Conservation (phyloP, 2,329 filamentous ascomycete genomes). For the Orbilia quercus region DNA sequence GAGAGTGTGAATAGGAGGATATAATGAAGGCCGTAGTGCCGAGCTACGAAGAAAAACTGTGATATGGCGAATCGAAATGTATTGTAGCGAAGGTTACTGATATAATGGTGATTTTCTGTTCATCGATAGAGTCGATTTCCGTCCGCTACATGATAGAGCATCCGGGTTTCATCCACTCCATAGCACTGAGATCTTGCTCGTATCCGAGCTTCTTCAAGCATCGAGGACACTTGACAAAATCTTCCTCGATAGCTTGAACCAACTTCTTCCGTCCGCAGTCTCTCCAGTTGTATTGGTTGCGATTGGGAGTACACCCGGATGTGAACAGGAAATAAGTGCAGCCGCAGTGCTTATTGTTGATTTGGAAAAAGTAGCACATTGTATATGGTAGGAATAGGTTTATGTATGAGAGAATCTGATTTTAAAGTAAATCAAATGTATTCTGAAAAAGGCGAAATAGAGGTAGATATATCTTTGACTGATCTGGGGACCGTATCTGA, state of each 20-base stretch:
- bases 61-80: neutral
- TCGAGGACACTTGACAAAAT: constrained; percentile 43
- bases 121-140: neutral
- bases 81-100: neutral
- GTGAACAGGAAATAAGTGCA: constrained; percentile 53
- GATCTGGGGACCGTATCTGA: neutral
- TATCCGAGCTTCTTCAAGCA: constrained; percentile 48
- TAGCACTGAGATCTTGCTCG: constrained; percentile 43
- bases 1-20: neutral
- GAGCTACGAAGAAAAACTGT: neutral
- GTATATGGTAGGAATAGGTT: constrained; percentile 1
- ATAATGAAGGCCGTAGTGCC: neutral
- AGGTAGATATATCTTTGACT: constrained; percentile 18
- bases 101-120: too few species aligned
- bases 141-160: constrained; percentile 34
- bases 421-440: constrained; percentile 6
- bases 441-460: constrained; percentile 12
- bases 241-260: constrained; percentile 50
- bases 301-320: constrained; percentile 46
- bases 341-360: constrained; percentile 48
- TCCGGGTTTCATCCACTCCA: constrained; percentile 55
- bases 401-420: too few species aligned
- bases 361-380: constrained; percentile 55
- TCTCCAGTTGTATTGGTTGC: constrained; percentile 48
- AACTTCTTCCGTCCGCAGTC: constrained; percentile 53